A percentile compares a stretch with the other conserved stretches of the same genome.
Conservation (phyloP, 2,329 filamentous ascomycete species). For the Neofusicoccum parvum region DNA sequence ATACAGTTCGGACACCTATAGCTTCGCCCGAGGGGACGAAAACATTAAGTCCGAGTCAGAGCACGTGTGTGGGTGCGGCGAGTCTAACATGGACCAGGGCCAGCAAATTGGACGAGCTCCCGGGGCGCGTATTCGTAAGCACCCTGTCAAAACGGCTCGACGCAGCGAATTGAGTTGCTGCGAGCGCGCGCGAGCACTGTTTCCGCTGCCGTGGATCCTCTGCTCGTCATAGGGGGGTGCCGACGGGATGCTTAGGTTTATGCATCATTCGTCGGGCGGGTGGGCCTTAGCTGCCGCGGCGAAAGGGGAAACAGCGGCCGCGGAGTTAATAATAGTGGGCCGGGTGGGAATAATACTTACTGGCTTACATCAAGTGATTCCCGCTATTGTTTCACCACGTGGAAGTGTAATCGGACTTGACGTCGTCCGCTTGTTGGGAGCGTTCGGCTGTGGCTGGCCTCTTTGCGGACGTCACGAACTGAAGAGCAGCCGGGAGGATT, state of each 20-base stretch:
- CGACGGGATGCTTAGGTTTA: no score
- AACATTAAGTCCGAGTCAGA: no score
- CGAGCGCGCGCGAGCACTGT: neutral
- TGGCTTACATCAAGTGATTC: no score
- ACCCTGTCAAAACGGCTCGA: neutral
- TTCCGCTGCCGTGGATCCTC: neutral
- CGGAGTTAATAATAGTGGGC: neutral
- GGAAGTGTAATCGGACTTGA: constrained; percentile 1
- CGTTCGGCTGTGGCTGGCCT: no score
- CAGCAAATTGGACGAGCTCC: no score
- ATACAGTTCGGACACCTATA: neutral
- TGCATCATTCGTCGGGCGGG: neutral
- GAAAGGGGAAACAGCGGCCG: neutral
- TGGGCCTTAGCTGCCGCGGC: neutral
- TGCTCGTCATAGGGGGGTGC: no score
- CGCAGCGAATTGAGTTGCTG: neutral
- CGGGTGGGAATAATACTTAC: neutral
- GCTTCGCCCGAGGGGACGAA: no score
- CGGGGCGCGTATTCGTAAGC: neutral
- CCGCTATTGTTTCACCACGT: constrained; percentile 18
- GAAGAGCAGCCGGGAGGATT: neutral
- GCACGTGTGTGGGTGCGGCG: no score
- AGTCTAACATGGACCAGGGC: no score
- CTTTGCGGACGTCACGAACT: neutral
- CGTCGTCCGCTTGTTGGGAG: neutral